Base-by-base conservation (phyloP, 352 stramenopile genomes). In the Phytopythium sindhum region DNA sequence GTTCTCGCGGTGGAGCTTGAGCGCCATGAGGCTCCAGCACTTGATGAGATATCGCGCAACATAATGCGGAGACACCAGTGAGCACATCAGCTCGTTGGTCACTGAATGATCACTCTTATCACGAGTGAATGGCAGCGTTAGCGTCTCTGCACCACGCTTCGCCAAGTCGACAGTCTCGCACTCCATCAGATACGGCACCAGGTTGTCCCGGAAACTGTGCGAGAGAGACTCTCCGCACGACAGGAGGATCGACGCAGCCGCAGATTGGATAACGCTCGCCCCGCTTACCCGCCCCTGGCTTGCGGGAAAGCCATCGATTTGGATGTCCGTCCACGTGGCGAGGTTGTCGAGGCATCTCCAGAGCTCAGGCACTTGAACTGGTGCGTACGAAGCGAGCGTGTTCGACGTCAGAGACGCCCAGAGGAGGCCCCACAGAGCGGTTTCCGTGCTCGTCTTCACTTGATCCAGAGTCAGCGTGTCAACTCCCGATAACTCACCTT, bases 21-120 rank as follows among this genome's bases (percentile, higher is more conserved):
- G 53, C 53, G 63, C 35, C 4, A 60, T 59, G 15, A 72, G 47
- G 21, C 61, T 57, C 76, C 76, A 84, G 58, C 62, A 70, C 41
- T 68, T 74, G 33, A 72, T 44, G 53, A 77, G 62, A 47, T 83
- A 79, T 8, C 61, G 59, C 61, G 80, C 67, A n/a, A 70, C 21
- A 1, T 39, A 53, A 41, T 76, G 67, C 2, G 67, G 60, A 8
- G 61, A 60, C 15, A 57, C 41, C 15, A 75, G 31, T 6, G 44
- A 57, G 47, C 64, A 72, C 3, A 52, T 2, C 21, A 67, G 28
- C 52, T 64, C 47, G 17, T 54, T 26, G 3, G 24, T 2, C 5
- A 12, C 23, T 8, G 24, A 1, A 12, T 23, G n/a, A 64, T 19
- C 17, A 57, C 31, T 14, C 15, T n/a, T 21, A 19, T 33, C 15